These are phyloP conservation scores for Saccharum spontaneum DNA, from an alignment of 176 grass and related monocot genomes.

Conservation along the genomic window DNA sequence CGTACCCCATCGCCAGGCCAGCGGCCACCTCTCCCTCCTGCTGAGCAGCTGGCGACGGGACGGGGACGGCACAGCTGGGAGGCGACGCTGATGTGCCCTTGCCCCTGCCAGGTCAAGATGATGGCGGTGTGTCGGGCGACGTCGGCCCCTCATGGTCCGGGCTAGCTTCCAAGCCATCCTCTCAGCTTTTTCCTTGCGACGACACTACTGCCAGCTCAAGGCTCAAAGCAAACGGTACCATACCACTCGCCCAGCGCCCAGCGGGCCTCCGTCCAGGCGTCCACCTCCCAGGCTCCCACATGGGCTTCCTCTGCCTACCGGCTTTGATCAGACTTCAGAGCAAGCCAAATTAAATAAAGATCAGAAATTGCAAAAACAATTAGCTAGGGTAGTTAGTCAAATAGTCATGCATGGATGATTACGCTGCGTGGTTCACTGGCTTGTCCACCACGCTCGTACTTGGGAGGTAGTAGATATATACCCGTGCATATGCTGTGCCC, in stretches of 20 bases:
- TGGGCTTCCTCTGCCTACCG: background rate
- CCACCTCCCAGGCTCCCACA: background rate
- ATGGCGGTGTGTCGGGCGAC: background rate
- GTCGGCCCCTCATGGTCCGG: background rate
- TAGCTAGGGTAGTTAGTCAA: background rate
- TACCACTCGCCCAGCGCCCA: background rate
- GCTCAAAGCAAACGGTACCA: too few species aligned
- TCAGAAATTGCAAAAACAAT: background rate
- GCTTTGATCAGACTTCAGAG: background rate
- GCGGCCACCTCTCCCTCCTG: too few species aligned
- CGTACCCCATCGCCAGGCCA: background rate
- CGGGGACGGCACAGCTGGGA: background rate
- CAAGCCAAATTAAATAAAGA: background rate
- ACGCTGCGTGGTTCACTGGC: background rate
- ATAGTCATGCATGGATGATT: background rate
- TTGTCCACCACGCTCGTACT: background rate
- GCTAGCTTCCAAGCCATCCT: slow-evolving; percentile 7
- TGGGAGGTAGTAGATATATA: background rate
- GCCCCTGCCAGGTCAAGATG: background rate
- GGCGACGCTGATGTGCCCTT: slow-evolving; percentile 2
- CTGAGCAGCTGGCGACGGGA: background rate
- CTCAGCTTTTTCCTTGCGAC: background rate
- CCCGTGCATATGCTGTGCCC: background rate
- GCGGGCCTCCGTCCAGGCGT: background rate
- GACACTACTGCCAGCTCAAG: slow-evolving; percentile 25